phyloP scores from a whole-genome alignment of 2,329 filamentous ascomycete species.

The Scleromitrula shiraiana region DNA sequence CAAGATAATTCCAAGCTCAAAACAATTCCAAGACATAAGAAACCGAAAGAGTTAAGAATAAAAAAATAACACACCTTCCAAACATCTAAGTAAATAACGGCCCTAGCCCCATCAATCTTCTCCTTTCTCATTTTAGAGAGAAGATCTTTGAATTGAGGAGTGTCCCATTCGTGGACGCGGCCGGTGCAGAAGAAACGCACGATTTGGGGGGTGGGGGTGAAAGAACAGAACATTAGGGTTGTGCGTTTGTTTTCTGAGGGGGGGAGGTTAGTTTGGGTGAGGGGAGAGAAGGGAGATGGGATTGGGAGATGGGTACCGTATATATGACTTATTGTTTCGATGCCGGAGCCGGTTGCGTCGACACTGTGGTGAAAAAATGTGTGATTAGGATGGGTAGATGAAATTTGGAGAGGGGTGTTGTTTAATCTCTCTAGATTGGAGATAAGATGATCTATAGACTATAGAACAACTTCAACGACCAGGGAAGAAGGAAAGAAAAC shows the following conservation, averaged over 20 bases:
- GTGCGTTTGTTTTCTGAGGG: constrained; percentile 69
- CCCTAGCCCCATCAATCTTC: constrained; percentile 43
- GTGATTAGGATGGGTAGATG: neutral
- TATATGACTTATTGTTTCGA: constrained; percentile 9
- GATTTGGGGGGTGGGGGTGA: constrained; percentile 51
- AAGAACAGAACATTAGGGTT: constrained; percentile 67
- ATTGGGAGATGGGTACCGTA: neutral
- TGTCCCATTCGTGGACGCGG: constrained; percentile 51
- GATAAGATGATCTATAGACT: too few relatives aligned
- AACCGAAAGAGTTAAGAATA: neutral
- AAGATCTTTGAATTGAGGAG: constrained; percentile 39
- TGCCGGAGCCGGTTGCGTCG: constrained; percentile 1
- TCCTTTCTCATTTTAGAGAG: constrained; percentile 38
- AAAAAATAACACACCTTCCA: constrained; percentile 29
- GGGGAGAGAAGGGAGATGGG: too few relatives aligned
- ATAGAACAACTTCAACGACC: too few relatives aligned
- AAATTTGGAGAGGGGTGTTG: too few relatives aligned
- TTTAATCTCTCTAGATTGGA: too few relatives aligned
- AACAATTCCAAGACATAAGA: too few relatives aligned
- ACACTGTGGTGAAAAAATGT: neutral
- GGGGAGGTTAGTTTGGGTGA: neutral
- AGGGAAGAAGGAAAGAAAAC: too few relatives aligned
- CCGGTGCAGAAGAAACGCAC: constrained; percentile 55
- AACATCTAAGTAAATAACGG: constrained; percentile 53
- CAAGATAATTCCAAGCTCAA: too few relatives aligned